Percentiles rank a stretch among this genome's conserved stretches.
Evolutionary conservation across 495 filamentous ascomycete genomes (phyloP).

Genomic region (Neurospora sp.): DNA sequence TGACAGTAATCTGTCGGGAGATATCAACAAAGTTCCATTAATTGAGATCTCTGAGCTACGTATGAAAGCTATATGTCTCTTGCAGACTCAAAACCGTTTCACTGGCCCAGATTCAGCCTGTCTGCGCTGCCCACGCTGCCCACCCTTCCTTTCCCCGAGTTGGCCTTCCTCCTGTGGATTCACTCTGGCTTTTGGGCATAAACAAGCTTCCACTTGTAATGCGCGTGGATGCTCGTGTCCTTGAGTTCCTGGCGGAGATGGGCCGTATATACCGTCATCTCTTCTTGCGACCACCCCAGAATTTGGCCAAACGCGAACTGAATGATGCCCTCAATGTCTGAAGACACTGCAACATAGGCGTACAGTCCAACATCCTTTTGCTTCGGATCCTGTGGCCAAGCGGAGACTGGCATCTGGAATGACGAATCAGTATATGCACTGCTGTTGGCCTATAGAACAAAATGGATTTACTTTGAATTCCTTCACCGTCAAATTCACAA

Average conservation of each 20-base stretch:
- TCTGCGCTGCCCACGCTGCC: neutral
- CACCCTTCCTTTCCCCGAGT: neutral
- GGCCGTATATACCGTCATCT: neutral
- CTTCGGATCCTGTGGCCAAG: constrained; percentile 38
- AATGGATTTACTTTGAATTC: constrained; percentile 11
- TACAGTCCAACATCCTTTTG: constrained; percentile 37
- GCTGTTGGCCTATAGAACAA: neutral
- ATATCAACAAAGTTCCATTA: neutral
- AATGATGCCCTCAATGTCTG: neutral
- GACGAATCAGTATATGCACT: neutral
- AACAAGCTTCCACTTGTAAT: constrained; percentile 14
- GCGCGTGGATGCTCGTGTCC: constrained; percentile 1
- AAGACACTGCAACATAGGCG: neutral
- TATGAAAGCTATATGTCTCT: neutral
- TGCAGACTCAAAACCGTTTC: neutral
- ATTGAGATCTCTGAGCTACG: neutral
- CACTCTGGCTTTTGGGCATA: constrained; percentile 22
- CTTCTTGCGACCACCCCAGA: constrained; percentile 1
- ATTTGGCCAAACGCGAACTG: neutral
- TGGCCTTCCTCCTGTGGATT: neutral
- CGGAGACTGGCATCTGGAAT: constrained; percentile 22
- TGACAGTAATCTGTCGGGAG: neutral
- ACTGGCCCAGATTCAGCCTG: neutral
- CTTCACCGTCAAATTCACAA: constrained; percentile 25
- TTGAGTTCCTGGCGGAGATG: neutral